phyloP scores from a whole-genome alignment of 2,329 filamentous ascomycete species.

The Geoglossum cookeanum region DNA sequence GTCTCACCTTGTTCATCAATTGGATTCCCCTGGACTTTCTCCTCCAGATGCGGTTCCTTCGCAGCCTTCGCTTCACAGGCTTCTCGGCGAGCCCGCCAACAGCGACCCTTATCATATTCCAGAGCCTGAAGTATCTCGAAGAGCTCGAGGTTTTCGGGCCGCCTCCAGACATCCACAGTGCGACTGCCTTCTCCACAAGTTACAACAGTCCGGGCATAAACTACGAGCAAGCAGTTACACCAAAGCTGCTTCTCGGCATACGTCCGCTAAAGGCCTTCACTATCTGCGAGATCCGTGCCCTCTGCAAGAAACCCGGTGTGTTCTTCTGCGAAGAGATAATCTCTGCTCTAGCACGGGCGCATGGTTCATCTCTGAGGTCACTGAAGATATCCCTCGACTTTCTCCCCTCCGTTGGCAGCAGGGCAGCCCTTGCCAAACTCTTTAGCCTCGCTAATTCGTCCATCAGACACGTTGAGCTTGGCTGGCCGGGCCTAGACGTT shows the following conservation, averaged over 20 bases:
- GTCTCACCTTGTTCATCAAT: slow-evolving; percentile 3
- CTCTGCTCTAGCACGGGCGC: background rate
- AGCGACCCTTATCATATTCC: background rate
- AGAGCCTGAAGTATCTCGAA: slow-evolving; percentile 1
- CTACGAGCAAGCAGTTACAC: background rate
- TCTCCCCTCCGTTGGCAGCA: background rate
- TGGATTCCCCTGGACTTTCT: slow-evolving; percentile 4
- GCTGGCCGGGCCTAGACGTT: slow-evolving; percentile 4
- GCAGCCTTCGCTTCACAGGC: slow-evolving; percentile 4
- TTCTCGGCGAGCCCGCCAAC: slow-evolving; percentile 2
- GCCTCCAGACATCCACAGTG: slow-evolving; percentile 1
- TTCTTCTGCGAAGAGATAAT: slow-evolving; percentile 1
- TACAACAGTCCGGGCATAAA: background rate
- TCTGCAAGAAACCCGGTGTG: background rate
- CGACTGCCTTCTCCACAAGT: background rate
- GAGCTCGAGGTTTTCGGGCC: slow-evolving; percentile 4
- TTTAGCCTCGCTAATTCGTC: background rate
- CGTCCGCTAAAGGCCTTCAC: slow-evolving; percentile 1
- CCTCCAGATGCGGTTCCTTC: slow-evolving; percentile 1
- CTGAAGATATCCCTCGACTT: slow-evolving; percentile 3
- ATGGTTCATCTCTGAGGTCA: background rate
- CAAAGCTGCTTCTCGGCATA: background rate
- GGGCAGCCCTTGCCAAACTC: background rate
- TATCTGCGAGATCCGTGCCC: slow-evolving; percentile 4
- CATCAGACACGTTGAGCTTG: slow-evolving; percentile 1